Conservation (phyloP, 2,329 filamentous ascomycete genomes). For the Myriosclerotinia scirpicola region DNA sequence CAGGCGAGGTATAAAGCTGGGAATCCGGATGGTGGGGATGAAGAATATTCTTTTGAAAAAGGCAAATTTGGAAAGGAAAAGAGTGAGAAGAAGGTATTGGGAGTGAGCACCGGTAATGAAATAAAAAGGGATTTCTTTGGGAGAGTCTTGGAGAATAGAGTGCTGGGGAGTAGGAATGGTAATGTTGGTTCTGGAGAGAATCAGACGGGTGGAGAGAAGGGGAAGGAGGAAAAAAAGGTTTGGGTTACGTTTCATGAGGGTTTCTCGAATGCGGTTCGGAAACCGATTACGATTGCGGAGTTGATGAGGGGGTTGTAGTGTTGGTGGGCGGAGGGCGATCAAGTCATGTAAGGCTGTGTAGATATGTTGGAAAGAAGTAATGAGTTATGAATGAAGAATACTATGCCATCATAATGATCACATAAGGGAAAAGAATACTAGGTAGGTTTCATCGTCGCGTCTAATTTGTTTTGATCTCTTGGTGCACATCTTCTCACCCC, state of each 20-base stretch:
- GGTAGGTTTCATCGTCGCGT: background rate
- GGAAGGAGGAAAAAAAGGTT: constrained; percentile 56
- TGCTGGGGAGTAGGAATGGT: constrained; percentile 44
- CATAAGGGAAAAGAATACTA: background rate
- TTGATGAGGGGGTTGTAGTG: constrained; percentile 66
- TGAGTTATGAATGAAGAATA: constrained; percentile 6
- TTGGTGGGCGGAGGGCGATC: background rate
- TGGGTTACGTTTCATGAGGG: constrained; percentile 93
- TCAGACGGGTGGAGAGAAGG: constrained; percentile 46
- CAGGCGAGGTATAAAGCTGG: constrained; percentile 64
- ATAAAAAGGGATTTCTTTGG: constrained; percentile 87
- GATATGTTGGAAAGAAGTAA: background rate
- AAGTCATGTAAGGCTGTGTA: background rate
- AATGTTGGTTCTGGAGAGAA: constrained; percentile 61
- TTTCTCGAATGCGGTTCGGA: constrained; percentile 87
- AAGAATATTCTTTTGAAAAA: constrained; percentile 3
- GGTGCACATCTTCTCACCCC: too few species aligned
- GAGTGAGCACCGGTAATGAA: constrained; percentile 29
- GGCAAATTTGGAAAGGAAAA: background rate
- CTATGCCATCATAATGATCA: background rate
- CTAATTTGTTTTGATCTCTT: background rate
- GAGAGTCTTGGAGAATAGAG: constrained; percentile 58
- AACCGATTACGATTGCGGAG: constrained; percentile 79
- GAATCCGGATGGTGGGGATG: constrained; percentile 40
- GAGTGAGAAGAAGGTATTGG: background rate